Evolutionary conservation across 129 eudicot species (phyloP), one percentile per base, ranked within the genome.

Genomic region (Artemisia tridentata): DNA sequence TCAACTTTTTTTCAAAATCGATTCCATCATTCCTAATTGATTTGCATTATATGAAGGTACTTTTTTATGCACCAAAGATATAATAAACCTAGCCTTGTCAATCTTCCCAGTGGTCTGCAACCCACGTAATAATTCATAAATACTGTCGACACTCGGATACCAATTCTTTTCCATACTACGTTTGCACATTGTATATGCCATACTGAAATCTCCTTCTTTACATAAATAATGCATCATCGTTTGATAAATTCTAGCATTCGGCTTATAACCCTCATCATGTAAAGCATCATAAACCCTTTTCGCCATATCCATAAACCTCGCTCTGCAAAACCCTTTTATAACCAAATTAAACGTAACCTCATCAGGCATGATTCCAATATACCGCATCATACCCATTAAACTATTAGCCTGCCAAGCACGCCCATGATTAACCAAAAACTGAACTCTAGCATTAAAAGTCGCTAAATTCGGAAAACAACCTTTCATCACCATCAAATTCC

Each of bases 171-270:
- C 86, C 90, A 91, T 82, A 75, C 93, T 78, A 11, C 77, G 80
- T 77, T 84, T 88, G 80, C 96, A 86, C 80, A 84, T 86, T 7
- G 78, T 78, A 84, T 84, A 91, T 6, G 96, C 97, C 77, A 81
- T 29, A 60, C 88, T 93, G 80, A 80, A 81, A 17, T 91, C 87
- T 20, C 93, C 84, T 29, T 76, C 88, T 80, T 69, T 72, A 76
- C 96, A 86, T 15, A 91, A 75, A 68, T 88, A 88, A 80, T 88
- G 96, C 50, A 91, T 90, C 96, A 91, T 86, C 9, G 97, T 91
- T 76, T 91, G 96, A 78, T 86, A 91, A 69, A 91, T 88, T 67
- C 85, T 84, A 45, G 72, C 76, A 81, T 91, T 88, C 5, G 97
- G 95, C 81, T 88, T 83, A 73, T 76, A 74, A 31, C 97, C 97